Conservation (phyloP, 2,329 filamentous ascomycete genomes). For the Rhexocercosporidium sp. region DNA sequence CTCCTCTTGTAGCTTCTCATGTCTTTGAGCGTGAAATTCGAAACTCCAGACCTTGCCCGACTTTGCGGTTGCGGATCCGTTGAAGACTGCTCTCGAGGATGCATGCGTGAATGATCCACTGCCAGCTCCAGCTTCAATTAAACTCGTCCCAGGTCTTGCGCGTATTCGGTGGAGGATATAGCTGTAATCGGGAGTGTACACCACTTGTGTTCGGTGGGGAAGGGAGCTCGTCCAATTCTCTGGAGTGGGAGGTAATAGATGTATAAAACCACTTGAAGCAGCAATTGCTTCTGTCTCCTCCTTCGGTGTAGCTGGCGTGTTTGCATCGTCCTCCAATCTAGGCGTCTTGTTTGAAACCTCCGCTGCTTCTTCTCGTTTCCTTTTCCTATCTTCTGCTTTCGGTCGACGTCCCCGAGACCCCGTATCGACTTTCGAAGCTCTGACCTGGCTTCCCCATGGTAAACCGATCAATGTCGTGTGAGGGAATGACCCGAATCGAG, state of each 20-base stretch:
- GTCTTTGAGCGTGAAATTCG: conserved; percentile 79
- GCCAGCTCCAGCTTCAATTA: conserved; percentile 83
- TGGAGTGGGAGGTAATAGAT: conserved; percentile 78
- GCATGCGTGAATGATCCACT: conserved; percentile 87
- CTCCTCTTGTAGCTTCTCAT: conserved; percentile 71
- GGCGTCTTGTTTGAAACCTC: conserved; percentile 26
- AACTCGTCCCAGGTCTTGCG: conserved; percentile 70
- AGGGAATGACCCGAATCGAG: conserved; percentile 89
- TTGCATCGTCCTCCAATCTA: conserved; percentile 35
- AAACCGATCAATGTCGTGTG: conserved; percentile 78
- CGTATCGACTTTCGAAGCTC: conserved; percentile 88
- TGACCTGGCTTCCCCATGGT: conserved; percentile 90
- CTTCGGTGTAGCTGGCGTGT: conserved; percentile 38
- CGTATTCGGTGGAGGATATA: conserved; percentile 80
- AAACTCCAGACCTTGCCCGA: conserved; percentile 80
- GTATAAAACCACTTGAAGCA: conserved; percentile 73
- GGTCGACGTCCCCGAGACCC: conserved; percentile 81
- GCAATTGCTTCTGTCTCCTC: conserved; percentile 56
- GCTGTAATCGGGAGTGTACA: conserved; percentile 87
- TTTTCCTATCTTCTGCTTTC: conserved; percentile 60
- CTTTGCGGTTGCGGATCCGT: conserved; percentile 62
- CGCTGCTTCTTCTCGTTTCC: conserved; percentile 47
- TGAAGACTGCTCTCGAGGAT: conserved; percentile 76
- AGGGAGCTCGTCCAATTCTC: conserved; percentile 83
- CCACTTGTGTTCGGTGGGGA: conserved; percentile 83